Base-by-base conservation (phyloP, 768 basidiomycete genomes). In the Naganishia randhawae region DNA sequence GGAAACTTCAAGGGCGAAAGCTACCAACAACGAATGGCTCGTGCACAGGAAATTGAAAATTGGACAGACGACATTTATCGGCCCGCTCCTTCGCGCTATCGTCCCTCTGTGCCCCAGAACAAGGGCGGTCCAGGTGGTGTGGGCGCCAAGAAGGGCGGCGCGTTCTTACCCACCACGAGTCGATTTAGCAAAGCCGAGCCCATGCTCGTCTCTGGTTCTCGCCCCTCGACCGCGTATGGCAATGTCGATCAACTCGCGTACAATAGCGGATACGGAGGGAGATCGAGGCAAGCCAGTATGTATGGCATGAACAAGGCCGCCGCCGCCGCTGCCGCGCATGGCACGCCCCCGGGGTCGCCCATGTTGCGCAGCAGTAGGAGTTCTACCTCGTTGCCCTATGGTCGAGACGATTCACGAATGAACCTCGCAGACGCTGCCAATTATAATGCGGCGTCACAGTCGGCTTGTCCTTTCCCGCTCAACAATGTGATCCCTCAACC, bases 1-100 rank as follows among this genome's bases (percentile, higher is more conserved):
- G 96, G 96, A 54, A 89, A 90, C 71, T 98, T 95, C 84, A 89
- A 89, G 70, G 85, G 86, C 42, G 96, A 99, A 81, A 91, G 92
- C 17, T 92, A 93, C 77, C 88, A 91, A 77, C 86, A 98, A 77
- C 86, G 94, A 16, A 92, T 92, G 87, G 86, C 87, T 69, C 88
- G 95, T 27, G 87, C 89, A 1, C 85, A 86, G 27, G 91, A 92
- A 78, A 96, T 99, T 73, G 96, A 99, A 80, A 87, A 89, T 73
- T 99, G 96, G 96, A 87, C 92, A 27, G 89, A 88, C 73, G 92
- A 97, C 75, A 98, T 99, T 72, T 94, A 95, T 79, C 87, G 88
- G 50, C 87, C 95, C 16, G 96, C 96, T 1, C 96, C 96, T 1
- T 88, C 88, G 70, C 84, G 89, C 63, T 90, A 92, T 74, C 87